Evolutionary conservation across 306 rosid species (phyloP).

Genomic region (Vigna hirtella): DNA sequence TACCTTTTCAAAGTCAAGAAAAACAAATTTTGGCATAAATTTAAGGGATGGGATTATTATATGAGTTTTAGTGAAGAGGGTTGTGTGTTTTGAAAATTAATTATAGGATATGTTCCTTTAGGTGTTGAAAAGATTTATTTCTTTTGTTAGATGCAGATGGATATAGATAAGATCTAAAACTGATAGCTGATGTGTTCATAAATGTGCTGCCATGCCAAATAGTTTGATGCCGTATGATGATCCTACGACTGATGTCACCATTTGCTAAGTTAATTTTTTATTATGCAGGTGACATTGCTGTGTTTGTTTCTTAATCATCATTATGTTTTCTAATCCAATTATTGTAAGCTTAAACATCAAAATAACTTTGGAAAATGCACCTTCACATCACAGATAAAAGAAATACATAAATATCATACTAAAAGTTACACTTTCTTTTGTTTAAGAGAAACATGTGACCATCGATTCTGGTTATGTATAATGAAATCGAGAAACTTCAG

Average conservation of each 20-base stretch:
- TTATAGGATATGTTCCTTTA: neutral
- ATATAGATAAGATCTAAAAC: slow-evolving; percentile 26
- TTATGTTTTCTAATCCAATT: neutral
- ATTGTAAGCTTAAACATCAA: neutral
- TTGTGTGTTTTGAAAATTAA: neutral
- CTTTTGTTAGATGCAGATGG: neutral
- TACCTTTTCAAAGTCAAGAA: neutral
- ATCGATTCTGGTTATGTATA: no score
- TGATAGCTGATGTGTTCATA: slow-evolving; percentile 6
- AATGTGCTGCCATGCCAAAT: slow-evolving; percentile 6
- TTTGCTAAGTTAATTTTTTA: neutral
- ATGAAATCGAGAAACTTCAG: no score
- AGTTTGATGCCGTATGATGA: slow-evolving; percentile 36
- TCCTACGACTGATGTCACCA: slow-evolving; percentile 17
- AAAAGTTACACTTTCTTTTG: no score
- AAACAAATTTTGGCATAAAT: neutral
- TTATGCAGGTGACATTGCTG: neutral
- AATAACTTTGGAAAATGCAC: neutral
- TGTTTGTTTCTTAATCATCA: neutral
- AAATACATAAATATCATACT: neutral
- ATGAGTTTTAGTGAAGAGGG: neutral
- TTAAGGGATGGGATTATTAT: neutral
- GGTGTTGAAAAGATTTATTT: neutral
- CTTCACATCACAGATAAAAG: neutral
- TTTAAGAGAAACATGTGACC: no score